A percentile compares a stretch with the other conserved stretches of the same genome.
These are phyloP conservation scores for Cavenderia fasciculata DNA, from an alignment of 78 protist genomes.

Conservation along the genomic window DNA sequence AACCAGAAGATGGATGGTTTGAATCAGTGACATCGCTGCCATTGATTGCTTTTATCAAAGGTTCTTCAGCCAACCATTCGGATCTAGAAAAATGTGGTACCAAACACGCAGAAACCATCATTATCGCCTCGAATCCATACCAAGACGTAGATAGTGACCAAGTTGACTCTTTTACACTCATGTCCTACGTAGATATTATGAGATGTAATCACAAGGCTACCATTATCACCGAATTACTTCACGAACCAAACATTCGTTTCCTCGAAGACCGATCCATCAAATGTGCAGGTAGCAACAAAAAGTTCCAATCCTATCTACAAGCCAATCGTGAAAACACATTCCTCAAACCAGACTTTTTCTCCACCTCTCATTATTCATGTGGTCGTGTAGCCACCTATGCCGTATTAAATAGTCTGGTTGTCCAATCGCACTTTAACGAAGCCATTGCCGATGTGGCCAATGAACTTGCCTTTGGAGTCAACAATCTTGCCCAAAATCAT, in stretches of 20 bases:
- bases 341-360: constrained; percentile 66
- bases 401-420: constrained; percentile 17
- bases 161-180: constrained; percentile 46
- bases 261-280: constrained; percentile 16
- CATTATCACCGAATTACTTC: constrained; percentile 35
- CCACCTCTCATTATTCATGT: constrained; percentile 36
- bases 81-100: constrained; percentile 65
- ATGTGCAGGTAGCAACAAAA: constrained; percentile 2
- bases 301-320: constrained; percentile 54
- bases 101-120: constrained; percentile 50
- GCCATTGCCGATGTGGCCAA: constrained; percentile 34
- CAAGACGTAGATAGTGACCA: background rate
- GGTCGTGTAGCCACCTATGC: constrained; percentile 44
- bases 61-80: constrained; percentile 35
- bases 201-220: constrained; percentile 18
- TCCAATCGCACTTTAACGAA: constrained; percentile 47
- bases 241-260: constrained; percentile 73
- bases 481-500: constrained; percentile 23
- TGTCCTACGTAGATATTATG: constrained; percentile 40
- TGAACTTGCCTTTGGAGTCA: constrained; percentile 55
- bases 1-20: constrained; percentile 69
- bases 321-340: constrained; percentile 46
- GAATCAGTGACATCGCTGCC: constrained; percentile 21
- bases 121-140: constrained; percentile 52
- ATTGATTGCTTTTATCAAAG: constrained; percentile 63